A percentile compares a stretch with the other conserved stretches of the same genome.
Conservation (phyloP, 2,329 filamentous ascomycete species). For the Neurospora sp. region DNA sequence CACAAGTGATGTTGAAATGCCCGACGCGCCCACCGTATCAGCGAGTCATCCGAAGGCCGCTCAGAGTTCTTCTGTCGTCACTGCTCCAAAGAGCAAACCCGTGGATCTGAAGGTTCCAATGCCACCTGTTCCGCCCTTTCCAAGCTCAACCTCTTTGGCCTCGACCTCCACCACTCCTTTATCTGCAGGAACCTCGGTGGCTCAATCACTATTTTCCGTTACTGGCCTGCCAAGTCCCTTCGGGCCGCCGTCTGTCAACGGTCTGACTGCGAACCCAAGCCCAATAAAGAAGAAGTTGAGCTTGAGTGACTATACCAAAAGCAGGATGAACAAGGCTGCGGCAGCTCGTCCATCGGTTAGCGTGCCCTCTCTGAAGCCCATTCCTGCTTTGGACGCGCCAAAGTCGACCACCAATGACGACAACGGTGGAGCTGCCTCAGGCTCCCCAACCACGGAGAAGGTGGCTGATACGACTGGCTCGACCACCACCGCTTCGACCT, state of each 20-base stretch:
- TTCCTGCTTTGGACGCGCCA: conserved; percentile 11
- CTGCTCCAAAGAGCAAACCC: conserved; percentile 26
- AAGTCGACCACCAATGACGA: conserved; percentile 14
- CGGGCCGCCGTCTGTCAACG: conserved; percentile 30
- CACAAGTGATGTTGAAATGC: conserved; percentile 20
- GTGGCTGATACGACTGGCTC: conserved; percentile 6
- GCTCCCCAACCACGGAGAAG: not conserved
- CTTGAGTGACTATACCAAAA: conserved; percentile 55
- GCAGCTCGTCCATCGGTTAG: conserved; percentile 30
- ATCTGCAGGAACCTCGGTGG: conserved; percentile 32
- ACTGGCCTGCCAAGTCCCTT: conserved; percentile 34
- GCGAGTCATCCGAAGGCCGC: conserved; percentile 11
- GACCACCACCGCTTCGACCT: not conserved
- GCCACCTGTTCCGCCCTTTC: conserved; percentile 45
- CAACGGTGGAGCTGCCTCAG: not conserved
- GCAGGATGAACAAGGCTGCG: conserved; percentile 45
- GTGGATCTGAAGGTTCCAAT: conserved; percentile 45
- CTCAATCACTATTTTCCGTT: conserved; percentile 42
- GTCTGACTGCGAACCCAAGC: conserved; percentile 39
- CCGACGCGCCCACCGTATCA: conserved; percentile 24
- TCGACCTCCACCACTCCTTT: conserved; percentile 35
- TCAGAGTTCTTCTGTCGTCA: not conserved
- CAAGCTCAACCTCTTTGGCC: conserved; percentile 26
- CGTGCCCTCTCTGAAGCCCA: conserved; percentile 25
- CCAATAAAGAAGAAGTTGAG: conserved; percentile 60